Percentiles rank a stretch among this genome's conserved stretches.
These are phyloP conservation scores for Russula dissimulans DNA, from an alignment of 768 basidiomycete genomes.

Conservation along the genomic window DNA sequence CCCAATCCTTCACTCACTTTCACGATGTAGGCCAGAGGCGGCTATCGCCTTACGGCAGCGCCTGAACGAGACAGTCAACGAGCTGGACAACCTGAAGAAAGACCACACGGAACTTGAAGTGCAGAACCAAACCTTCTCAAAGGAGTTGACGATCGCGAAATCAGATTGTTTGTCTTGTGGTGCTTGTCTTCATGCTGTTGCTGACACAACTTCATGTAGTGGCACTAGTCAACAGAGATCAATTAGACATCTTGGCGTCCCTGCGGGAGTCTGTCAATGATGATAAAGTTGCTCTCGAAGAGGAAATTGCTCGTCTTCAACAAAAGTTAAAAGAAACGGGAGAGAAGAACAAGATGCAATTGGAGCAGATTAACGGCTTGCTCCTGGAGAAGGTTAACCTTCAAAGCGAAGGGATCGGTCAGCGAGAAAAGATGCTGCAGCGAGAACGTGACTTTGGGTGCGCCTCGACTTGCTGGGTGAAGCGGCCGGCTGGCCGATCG, in stretches of 20 bases:
- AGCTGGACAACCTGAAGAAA: conserved; percentile 62
- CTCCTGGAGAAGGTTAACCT: conserved; percentile 85
- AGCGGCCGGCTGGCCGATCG: not conserved
- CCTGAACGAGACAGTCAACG: conserved; percentile 78
- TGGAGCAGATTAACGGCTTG: conserved; percentile 80
- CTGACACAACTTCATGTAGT: conserved; percentile 39
- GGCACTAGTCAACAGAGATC: conserved; percentile 86
- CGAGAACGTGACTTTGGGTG: conserved; percentile 82
- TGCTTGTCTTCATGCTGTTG: not conserved
- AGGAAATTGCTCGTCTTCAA: conserved; percentile 53
- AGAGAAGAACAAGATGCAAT: conserved; percentile 85
- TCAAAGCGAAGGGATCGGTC: conserved; percentile 84
- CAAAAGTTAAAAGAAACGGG: conserved; percentile 59
- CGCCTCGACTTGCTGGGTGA: conserved; percentile 19
- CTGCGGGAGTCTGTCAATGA: conserved; percentile 83
- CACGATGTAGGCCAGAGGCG: conserved; percentile 57
- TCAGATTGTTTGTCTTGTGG: conserved; percentile 58
- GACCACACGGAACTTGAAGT: conserved; percentile 66
- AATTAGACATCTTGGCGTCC: conserved; percentile 79
- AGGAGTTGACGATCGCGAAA: conserved; percentile 73
- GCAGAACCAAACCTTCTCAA: conserved; percentile 47
- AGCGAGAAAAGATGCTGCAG: conserved; percentile 78
- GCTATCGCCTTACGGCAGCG: conserved; percentile 83
- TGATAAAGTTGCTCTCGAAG: conserved; percentile 71
- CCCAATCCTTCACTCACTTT: not conserved